Percentiles rank a stretch among this genome's conserved stretches.
These are phyloP conservation scores for Omphalea diandra DNA, from an alignment of 441 rosid genomes.

Conservation along the genomic window DNA sequence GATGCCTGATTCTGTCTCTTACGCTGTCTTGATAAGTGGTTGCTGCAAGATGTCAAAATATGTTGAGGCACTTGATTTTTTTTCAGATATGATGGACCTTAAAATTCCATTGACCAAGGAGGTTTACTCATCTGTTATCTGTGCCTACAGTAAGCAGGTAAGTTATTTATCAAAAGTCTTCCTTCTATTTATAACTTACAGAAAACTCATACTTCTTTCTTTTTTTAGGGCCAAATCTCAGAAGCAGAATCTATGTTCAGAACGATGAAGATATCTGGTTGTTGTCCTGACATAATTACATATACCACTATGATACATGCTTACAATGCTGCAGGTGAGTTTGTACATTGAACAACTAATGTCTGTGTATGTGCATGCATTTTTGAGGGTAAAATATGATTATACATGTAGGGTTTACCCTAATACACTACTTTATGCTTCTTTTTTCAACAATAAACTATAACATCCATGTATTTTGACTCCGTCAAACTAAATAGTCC, in stretches of 20 bases:
- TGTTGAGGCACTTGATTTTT: slow-evolving; percentile 64
- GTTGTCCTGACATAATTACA: slow-evolving; percentile 69
- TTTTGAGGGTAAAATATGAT: too few relatives aligned
- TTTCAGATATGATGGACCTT: slow-evolving; percentile 58
- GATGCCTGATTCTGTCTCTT: slow-evolving; percentile 72
- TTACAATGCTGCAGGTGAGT: slow-evolving; percentile 65
- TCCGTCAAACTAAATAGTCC: too few relatives aligned
- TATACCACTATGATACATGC: slow-evolving; percentile 87
- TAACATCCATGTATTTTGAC: too few relatives aligned
- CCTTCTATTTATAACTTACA: slow-evolving; percentile 1
- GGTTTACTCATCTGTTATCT: slow-evolving; percentile 70
- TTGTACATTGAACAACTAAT: slow-evolving; percentile 10
- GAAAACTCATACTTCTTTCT: slow-evolving; percentile 15
- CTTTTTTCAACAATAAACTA: too few relatives aligned
- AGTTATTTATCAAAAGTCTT: slow-evolving; percentile 27
- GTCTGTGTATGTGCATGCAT: neutral
- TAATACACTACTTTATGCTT: too few relatives aligned
- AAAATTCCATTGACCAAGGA: slow-evolving; percentile 69
- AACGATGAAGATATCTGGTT: slow-evolving; percentile 68
- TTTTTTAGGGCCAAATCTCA: slow-evolving; percentile 54
- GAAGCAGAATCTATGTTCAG: slow-evolving; percentile 82
- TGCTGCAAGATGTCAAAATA: slow-evolving; percentile 74
- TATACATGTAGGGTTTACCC: too few relatives aligned
- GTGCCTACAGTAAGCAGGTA: slow-evolving; percentile 82
- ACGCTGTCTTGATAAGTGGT: slow-evolving; percentile 73